phyloP scores from a whole-genome alignment of 2,329 filamentous ascomycete genomes.

The Fusarium vanettenii region DNA sequence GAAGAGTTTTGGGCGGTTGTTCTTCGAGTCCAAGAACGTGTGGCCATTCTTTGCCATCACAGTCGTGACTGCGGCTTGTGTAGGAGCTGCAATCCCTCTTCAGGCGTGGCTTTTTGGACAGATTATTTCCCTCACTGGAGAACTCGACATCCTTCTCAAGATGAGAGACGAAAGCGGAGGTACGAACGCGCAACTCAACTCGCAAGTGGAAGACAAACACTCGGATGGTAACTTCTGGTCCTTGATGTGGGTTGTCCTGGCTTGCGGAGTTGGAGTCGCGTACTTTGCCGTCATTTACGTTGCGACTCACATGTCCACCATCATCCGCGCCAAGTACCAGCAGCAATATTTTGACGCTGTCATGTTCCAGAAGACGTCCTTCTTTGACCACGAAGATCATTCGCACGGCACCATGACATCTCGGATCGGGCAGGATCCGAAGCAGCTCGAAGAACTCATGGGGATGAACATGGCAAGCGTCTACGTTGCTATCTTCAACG shows the following conservation, averaged over 20 bases:
- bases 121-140: constrained; percentile 52
- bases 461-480: constrained; percentile 73
- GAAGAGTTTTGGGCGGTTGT: constrained; percentile 65
- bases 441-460: constrained; percentile 71
- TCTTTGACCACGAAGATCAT: constrained; percentile 71
- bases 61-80: constrained; percentile 58
- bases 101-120: constrained; percentile 68
- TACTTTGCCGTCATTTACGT: constrained; percentile 59
- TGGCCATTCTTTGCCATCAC: constrained; percentile 64
- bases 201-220: constrained; percentile 46
- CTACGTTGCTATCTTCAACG: constrained; percentile 71
- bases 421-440: constrained; percentile 66
- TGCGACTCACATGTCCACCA: constrained; percentile 59
- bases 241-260: constrained; percentile 73
- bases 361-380: constrained; percentile 68
- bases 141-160: not conserved
- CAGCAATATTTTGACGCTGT: constrained; percentile 71
- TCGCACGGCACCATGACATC: constrained; percentile 70
- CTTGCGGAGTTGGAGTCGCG: constrained; percentile 61
- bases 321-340: constrained; percentile 65
- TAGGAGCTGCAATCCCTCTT: constrained; percentile 59
- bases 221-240: constrained; percentile 69
- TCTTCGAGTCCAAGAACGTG: constrained; percentile 65
- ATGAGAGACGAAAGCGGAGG: not conserved
- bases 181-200: constrained; percentile 23